Percentiles rank a stretch among this genome's conserved stretches.
phyloP scores from a whole-genome alignment of 108 stramenopile species.

The Skeletonema grethae region DNA sequence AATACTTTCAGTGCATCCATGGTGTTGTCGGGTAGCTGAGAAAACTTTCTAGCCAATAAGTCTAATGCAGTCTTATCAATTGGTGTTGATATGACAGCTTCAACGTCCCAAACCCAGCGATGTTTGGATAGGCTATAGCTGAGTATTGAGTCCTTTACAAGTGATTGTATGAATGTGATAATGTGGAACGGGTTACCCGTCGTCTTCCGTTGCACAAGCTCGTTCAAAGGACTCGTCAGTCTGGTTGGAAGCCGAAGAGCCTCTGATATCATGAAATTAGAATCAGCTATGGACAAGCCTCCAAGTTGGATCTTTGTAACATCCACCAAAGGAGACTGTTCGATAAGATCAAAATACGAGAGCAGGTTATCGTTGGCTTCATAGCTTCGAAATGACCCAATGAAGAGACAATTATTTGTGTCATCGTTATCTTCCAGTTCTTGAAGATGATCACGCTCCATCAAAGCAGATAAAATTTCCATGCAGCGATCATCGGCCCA shows the following conservation, averaged over 20 bases:
- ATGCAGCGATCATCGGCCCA: constrained; percentile 16
- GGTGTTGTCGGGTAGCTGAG: background rate
- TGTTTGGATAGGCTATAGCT: background rate
- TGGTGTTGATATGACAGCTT: background rate
- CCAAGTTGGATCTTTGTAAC: background rate
- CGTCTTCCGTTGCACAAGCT: constrained; percentile 19
- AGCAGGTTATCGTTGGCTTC: constrained; percentile 1
- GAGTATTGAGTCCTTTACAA: constrained; percentile 10
- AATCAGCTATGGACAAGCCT: background rate
- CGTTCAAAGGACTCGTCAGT: constrained; percentile 8
- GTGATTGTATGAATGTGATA: constrained; percentile 12
- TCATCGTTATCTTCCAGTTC: no score
- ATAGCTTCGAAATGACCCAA: background rate
- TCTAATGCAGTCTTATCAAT: constrained; percentile 8
- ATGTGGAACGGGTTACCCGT: constrained; percentile 20
- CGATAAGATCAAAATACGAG: background rate
- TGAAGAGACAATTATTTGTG: no score
- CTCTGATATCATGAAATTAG: constrained; percentile 13
- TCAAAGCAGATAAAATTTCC: constrained; percentile 1
- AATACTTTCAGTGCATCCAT: constrained; percentile 10
- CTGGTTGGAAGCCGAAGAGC: constrained; percentile 8
- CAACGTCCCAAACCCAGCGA: constrained; percentile 26
- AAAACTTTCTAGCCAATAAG: constrained; percentile 8
- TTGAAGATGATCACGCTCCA: no score
- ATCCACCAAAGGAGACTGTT: background rate